Evolutionary conservation across 768 basidiomycete genomes (phyloP), one percentile per base, ranked within the genome.

Genomic region (Amanita phalloides): DNA sequence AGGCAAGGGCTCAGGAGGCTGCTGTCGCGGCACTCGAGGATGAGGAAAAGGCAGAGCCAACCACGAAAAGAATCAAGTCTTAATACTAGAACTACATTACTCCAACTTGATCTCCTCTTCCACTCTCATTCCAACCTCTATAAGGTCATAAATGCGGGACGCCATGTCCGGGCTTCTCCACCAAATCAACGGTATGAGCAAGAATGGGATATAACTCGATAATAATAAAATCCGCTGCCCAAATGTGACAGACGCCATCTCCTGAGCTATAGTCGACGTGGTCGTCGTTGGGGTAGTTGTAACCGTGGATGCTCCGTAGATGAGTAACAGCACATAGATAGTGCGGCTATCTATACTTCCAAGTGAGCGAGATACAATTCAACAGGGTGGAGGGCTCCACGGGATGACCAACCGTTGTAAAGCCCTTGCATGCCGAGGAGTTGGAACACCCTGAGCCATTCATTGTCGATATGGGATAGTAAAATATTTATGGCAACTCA

Each of bases 271-370:
- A 1, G 57, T 48, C 3, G 42, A 55, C n/a, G 62, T 62, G n/a
- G 65, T 66, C 32, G 74, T 66, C 25, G 68, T 58, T 0, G 80
- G 79, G 2, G 76, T 83, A 0, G 90, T 90, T 0, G 88, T 92
- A 0, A 78, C 72, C 2, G 88, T 84, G 0, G 86, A 88, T 0
- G 87, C 84, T 26, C 74, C 87, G 64, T 92, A 93, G 26, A 83
- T 63, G 7, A 86, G 69, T 11, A 93, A 67, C 30, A 90, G 70
- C 10, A 78, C 67, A 60, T 84, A 86, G 42, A 83, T 75, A 10
- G 65, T 63, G 6, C 64, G 70, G 1, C 72, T 74, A 51, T 70
- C 82, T 84, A 58, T 5, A 6, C 26, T 26, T 30, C 9, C 10
- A 37, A 25, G 35, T 26, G 9, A 25, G 32, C 44, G 37, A 8